phyloP scores from a whole-genome alignment of 176 grass and related monocot genomes.

The Chloris gayana region DNA sequence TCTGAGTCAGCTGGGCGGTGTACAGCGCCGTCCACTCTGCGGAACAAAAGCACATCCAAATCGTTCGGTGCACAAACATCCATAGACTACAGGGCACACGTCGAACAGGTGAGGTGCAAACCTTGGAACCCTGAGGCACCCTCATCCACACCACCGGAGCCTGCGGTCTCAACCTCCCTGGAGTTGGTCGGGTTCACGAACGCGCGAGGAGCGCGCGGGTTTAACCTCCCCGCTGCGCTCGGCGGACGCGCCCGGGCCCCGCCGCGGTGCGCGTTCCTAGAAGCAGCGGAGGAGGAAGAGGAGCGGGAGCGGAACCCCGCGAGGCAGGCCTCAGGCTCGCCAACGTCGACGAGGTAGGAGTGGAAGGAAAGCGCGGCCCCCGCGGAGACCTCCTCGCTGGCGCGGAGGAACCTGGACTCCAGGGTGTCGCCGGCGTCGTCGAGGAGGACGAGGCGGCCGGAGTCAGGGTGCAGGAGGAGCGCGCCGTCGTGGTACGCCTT shows the following conservation, averaged over 20 bases:
- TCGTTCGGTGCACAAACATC: neutral
- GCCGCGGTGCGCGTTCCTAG: conserved; percentile 21
- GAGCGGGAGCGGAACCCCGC: neutral
- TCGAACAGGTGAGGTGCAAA: conserved; percentile 35
- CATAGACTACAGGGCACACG: neutral
- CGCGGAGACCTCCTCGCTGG: conserved; percentile 45
- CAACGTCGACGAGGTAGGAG: conserved; percentile 78
- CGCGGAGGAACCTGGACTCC: conserved; percentile 58
- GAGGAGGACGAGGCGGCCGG: conserved; percentile 60
- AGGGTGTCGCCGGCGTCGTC: conserved; percentile 66
- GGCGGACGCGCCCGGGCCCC: conserved; percentile 19
- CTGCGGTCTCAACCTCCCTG: conserved; percentile 5
- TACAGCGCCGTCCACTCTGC: conserved; percentile 66
- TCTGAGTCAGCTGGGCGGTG: conserved; percentile 75
- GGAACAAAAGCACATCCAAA: neutral
- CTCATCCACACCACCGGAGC: neutral
- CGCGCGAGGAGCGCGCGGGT: neutral
- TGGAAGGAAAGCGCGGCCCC: conserved; percentile 61
- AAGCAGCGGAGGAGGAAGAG: neutral
- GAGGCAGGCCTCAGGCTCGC: conserved; percentile 20
- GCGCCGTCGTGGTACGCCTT: conserved; percentile 81
- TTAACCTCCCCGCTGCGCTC: neutral
- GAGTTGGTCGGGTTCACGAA: conserved; percentile 27
- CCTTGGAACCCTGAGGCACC: conserved; percentile 29
- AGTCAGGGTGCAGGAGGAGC: conserved; percentile 46